Percentiles rank a stretch among this genome's conserved stretches.
These are phyloP conservation scores for Sarcomyxa edulis DNA, from an alignment of 768 basidiomycete species.

Conservation along the genomic window DNA sequence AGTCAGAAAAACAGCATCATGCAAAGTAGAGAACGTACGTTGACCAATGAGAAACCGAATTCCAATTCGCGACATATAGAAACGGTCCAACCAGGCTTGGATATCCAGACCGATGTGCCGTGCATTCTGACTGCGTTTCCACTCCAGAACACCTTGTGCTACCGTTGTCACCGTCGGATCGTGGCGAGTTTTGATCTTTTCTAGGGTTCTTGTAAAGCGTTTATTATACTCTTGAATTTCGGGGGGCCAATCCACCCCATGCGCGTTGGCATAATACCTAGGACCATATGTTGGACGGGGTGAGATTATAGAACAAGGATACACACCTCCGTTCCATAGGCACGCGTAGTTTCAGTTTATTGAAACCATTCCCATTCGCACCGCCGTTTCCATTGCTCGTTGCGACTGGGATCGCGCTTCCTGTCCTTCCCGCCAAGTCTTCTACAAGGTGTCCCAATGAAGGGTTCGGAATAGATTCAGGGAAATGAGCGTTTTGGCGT, in stretches of 20 bases:
- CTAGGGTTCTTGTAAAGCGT: constrained; percentile 81
- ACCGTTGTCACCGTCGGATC: constrained; percentile 98
- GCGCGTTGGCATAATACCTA: constrained; percentile 85
- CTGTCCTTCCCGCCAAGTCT: constrained; percentile 21
- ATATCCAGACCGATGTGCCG: constrained; percentile 79
- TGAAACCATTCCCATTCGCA: constrained; percentile 46
- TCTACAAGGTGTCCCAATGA: constrained; percentile 45
- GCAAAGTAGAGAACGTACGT: constrained; percentile 46
- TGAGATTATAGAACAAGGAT: constrained; percentile 5
- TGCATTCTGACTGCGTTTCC: constrained; percentile 75
- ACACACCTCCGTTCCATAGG: constrained; percentile 79
- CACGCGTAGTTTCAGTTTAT: constrained; percentile 64
- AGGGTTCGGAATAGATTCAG: constrained; percentile 79
- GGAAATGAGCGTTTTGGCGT: constrained; percentile 46
- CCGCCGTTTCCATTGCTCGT: constrained; percentile 15
- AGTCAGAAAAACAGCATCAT: constrained; percentile 3
- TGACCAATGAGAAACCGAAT: constrained; percentile 97
- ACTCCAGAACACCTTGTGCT: constrained; percentile 93
- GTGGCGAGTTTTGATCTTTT: constrained; percentile 89
- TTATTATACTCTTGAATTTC: constrained; percentile 92
- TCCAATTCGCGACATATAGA: constrained; percentile 93
- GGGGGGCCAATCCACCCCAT: constrained; percentile 75
- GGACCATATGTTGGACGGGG: constrained; percentile 6
- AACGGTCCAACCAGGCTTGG: constrained; percentile 94
- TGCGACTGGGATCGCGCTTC: constrained; percentile 24